A percentile compares a stretch with the other conserved stretches of the same genome.
Evolutionary conservation across 2,329 filamentous ascomycete genomes (phyloP).

Genomic region (Xenosphaeropsis pyriputrescens): DNA sequence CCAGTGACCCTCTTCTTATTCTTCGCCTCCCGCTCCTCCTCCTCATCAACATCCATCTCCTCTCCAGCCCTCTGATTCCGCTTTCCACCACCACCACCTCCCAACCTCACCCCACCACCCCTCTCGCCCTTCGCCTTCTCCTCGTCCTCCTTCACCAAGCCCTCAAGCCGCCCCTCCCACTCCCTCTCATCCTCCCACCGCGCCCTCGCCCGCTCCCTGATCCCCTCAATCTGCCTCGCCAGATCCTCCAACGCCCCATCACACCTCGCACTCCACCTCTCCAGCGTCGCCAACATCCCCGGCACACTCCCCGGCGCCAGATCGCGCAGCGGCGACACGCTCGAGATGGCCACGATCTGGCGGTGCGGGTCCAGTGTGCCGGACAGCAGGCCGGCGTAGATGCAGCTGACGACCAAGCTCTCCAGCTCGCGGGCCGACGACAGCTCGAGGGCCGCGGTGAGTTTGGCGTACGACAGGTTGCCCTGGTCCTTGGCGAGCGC

Average conservation of each 20-base stretch:
- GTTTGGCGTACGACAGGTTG: conserved; percentile 58
- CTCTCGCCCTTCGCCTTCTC: conserved; percentile 31
- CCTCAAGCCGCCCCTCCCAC: conserved; percentile 14
- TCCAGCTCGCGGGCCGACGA: conserved; percentile 58
- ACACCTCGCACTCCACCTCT: conserved; percentile 69
- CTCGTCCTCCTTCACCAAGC: conserved; percentile 24
- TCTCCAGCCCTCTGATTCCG: conserved; percentile 11
- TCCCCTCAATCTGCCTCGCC: conserved; percentile 55
- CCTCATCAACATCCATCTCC: conserved; percentile 41
- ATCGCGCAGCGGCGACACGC: conserved; percentile 76
- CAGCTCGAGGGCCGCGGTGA: conserved; percentile 55
- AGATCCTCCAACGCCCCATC: conserved; percentile 57
- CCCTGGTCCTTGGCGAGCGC: conserved; percentile 55
- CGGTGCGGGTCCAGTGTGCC: conserved; percentile 73
- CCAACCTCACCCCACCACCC: conserved; percentile 33
- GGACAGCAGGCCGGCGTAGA: conserved; percentile 71
- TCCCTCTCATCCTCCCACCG: conserved; percentile 27
- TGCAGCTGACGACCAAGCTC: conserved; percentile 70
- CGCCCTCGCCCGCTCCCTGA: conserved; percentile 42
- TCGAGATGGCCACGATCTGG: conserved; percentile 60
- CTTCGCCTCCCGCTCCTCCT: conserved; percentile 38
- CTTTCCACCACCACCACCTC: conserved; percentile 7
- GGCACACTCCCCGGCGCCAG: conserved; percentile 60
- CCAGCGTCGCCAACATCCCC: conserved; percentile 51
- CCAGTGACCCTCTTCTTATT: conserved; percentile 8